Conservation (phyloP, 345 rosid genomes). For the Balakata baccata region DNA sequence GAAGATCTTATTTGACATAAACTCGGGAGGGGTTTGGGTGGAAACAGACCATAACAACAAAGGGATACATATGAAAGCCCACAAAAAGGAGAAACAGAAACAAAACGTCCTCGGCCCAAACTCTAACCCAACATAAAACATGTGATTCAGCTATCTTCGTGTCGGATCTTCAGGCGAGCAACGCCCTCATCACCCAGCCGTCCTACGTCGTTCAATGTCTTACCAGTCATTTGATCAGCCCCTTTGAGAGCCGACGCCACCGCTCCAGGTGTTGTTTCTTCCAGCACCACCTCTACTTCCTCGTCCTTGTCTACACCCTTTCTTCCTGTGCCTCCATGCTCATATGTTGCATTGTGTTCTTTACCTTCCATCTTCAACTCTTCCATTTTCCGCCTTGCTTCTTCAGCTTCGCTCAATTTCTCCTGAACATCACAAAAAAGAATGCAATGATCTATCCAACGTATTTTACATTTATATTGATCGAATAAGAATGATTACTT, state of each 20-base stretch:
- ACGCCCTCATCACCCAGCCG: conserved; percentile 2
- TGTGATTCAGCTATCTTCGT: too few species aligned
- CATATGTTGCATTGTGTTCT: conserved; percentile 32
- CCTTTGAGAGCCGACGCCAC: conserved; percentile 34
- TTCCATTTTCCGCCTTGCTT: conserved; percentile 46
- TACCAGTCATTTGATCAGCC: conserved; percentile 60
- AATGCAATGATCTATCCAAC: neutral
- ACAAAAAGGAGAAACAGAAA: too few species aligned
- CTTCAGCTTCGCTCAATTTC: conserved; percentile 44
- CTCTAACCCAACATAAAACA: too few species aligned
- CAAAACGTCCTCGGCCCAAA: too few species aligned
- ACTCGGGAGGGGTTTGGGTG: too few species aligned
- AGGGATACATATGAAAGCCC: too few species aligned
- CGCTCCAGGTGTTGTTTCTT: conserved; percentile 23
- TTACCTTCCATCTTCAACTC: conserved; percentile 45
- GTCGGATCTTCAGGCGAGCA: conserved; percentile 21
- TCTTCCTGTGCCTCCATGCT: conserved; percentile 31
- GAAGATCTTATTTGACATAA: too few species aligned
- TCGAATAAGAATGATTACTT: too few species aligned
- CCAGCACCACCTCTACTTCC: neutral
- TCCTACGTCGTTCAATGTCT: conserved; percentile 68
- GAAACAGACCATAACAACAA: too few species aligned
- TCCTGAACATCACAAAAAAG: conserved; percentile 20
- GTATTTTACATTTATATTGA: neutral
- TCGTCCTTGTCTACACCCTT: neutral